Percentiles rank a stretch among this genome's conserved stretches.
Evolutionary conservation across 306 rosid genomes (phyloP).

Genomic region (Vigna reflexopilosa): DNA sequence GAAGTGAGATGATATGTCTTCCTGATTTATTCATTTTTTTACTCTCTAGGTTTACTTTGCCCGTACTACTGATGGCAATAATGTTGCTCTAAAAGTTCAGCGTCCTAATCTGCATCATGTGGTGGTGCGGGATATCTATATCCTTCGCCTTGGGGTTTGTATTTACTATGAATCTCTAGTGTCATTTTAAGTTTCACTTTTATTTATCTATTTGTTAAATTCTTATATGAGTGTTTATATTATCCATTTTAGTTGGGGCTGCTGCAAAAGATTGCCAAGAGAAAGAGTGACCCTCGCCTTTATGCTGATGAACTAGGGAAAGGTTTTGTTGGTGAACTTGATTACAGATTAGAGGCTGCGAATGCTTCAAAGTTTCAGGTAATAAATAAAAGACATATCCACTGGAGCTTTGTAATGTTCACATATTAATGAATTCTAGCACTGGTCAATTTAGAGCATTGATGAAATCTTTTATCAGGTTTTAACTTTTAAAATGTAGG

Average conservation of each 20-base stretch:
- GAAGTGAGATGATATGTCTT: conserved; percentile 27
- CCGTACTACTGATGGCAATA: conserved; percentile 68
- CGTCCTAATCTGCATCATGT: conserved; percentile 91
- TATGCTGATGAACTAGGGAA: conserved; percentile 98
- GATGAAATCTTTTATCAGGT: conserved; percentile 14
- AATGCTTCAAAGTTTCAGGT: conserved; percentile 89
- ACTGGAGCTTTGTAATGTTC: conserved; percentile 24
- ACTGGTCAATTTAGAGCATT: conserved; percentile 5
- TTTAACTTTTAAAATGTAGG: conserved; percentile 29
- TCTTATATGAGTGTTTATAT: conserved; percentile 43
- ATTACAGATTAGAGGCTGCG: conserved; percentile 87
- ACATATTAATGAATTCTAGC: conserved; percentile 36
- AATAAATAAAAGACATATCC: conserved; percentile 49
- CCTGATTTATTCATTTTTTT: conserved; percentile 39
- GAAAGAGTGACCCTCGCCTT: conserved; percentile 84
- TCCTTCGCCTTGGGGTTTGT: conserved; percentile 97
- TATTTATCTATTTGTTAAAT: conserved; percentile 30
- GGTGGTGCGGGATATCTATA: conserved; percentile 92
- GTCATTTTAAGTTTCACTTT: conserved; percentile 5
- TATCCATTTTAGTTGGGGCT: conserved; percentile 74
- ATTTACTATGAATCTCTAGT: conserved; percentile 25
- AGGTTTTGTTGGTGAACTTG: conserved; percentile 91
- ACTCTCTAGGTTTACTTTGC: conserved; percentile 77
- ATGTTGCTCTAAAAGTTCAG: conserved; percentile 92
- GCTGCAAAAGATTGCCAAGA: conserved; percentile 83